These are phyloP conservation scores for Pichia sp. DNA, from an alignment of 1,139 yeast species.

Conservation along the genomic window DNA sequence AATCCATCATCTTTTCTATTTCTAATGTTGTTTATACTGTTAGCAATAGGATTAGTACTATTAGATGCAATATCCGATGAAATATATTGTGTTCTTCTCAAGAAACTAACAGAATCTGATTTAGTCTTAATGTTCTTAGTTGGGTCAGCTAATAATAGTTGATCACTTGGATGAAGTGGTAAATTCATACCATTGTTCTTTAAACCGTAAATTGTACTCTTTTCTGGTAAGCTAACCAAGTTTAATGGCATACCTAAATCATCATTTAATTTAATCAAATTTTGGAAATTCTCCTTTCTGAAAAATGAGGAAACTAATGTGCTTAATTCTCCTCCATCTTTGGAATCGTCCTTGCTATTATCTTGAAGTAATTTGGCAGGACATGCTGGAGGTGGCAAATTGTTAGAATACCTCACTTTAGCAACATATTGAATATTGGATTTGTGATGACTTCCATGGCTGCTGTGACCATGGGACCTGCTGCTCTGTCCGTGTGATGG, in stretches of 20 bases:
- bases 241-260: constrained; percentile 85
- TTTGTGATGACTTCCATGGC: constrained; percentile 9
- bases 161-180: constrained; percentile 71
- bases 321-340: constrained; percentile 27
- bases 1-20: constrained; percentile 36
- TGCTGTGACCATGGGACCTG: no score
- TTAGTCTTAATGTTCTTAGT: constrained; percentile 42
- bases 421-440: constrained; percentile 46
- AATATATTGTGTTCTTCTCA: constrained; percentile 93
- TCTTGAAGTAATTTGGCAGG: constrained; percentile 77
- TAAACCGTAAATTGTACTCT: constrained; percentile 44
- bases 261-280: constrained; percentile 62
- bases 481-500: constrained; percentile 5
- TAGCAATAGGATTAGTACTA: constrained; percentile 5
- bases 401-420: constrained; percentile 80
- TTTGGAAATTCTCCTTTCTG: constrained; percentile 70
- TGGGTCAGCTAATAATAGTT: constrained; percentile 78
- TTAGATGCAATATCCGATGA: constrained; percentile 37
- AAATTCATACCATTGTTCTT: constrained; percentile 22
- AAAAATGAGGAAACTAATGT: constrained; percentile 71
- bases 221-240: constrained; percentile 62
- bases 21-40: constrained; percentile 11
- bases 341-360: constrained; percentile 44
- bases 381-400: constrained; percentile 90
- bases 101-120: constrained; percentile 66